Percentiles rank a stretch among this genome's conserved stretches.
Evolutionary conservation across 179 eudicot genomes (phyloP).

Genomic region (Silene vulgaris): DNA sequence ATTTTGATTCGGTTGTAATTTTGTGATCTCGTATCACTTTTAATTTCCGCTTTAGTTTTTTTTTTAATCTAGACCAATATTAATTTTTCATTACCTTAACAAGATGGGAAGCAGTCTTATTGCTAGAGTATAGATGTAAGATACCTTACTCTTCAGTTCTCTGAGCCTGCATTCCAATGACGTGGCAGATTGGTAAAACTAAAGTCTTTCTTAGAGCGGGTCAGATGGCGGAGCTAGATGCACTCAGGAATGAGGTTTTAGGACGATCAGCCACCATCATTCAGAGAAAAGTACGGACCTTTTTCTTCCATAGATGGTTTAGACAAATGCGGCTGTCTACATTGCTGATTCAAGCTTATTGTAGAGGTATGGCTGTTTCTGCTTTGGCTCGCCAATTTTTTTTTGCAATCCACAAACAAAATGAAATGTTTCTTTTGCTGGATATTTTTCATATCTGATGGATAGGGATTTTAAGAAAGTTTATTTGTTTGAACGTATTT

Average conservation of each 20-base stretch:
- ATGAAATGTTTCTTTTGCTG: not conserved
- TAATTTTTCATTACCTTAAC: not conserved
- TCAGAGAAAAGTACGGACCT: conserved; percentile 62
- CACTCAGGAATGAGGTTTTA: conserved; percentile 62
- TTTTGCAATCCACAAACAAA: conserved; percentile 2
- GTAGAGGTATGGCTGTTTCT: conserved; percentile 60
- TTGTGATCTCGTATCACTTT: too few species aligned
- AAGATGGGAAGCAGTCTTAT: not conserved
- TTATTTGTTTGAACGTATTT: not conserved
- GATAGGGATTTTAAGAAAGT: not conserved
- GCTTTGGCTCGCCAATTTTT: conserved; percentile 9
- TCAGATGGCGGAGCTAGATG: conserved; percentile 94
- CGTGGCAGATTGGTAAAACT: conserved; percentile 73
- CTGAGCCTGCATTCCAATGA: conserved; percentile 13
- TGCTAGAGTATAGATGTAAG: not conserved
- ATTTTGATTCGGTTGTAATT: too few species aligned
- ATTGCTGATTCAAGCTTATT: conserved; percentile 53
- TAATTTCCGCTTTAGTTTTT: too few species aligned
- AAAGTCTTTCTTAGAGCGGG: conserved; percentile 95
- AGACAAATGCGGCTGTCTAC: conserved; percentile 42
- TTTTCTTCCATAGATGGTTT: conserved; percentile 46
- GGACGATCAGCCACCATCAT: conserved; percentile 68
- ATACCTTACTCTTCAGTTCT: conserved; percentile 11
- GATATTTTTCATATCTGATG: conserved; percentile 3
- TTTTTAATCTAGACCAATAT: not conserved